Conservation (phyloP, 1,284 basidiomycete genomes). For the Spongispora temasekensis region DNA sequence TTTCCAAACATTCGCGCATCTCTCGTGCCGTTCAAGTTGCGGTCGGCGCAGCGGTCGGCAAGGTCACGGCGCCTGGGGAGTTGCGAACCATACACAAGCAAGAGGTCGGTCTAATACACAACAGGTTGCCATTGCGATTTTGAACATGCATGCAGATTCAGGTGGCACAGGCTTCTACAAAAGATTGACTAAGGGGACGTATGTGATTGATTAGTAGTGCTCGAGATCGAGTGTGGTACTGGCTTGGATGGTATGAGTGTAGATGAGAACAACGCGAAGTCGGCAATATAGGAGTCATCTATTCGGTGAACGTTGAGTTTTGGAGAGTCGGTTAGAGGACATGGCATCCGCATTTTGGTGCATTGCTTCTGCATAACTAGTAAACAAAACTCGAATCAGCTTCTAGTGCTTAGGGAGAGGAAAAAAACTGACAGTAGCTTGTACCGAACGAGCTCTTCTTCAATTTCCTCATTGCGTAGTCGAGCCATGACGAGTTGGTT, state of each 20-base stretch:
- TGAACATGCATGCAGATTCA: conserved; percentile 32
- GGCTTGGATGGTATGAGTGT: conserved; percentile 19
- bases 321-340: conserved; percentile 69
- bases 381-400: background rate
- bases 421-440: conserved; percentile 74
- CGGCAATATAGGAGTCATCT: conserved; percentile 9
- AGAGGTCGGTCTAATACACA: conserved; percentile 49
- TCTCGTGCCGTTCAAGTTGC: conserved; percentile 54
- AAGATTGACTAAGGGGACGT: conserved; percentile 10
- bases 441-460: conserved; percentile 88
- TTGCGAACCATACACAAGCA: conserved; percentile 60
- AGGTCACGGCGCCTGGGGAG: conserved; percentile 61
- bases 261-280: background rate
- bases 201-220: conserved; percentile 7
- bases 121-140: background rate
- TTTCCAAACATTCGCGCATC: conserved; percentile 49
- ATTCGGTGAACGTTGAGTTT: conserved; percentile 27
- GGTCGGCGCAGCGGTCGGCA: conserved; percentile 55
- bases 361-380: conserved; percentile 87
- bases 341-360: conserved; percentile 80
- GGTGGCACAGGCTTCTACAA: conserved; percentile 20
- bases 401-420: background rate
- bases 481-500: conserved; percentile 89
- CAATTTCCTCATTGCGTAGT: conserved; percentile 86
- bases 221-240: conserved; percentile 7